Percentiles rank a stretch among this genome's conserved stretches.
Evolutionary conservation across 164 flowering plant genomes (phyloP).

Genomic region (Saururus chinensis): DNA sequence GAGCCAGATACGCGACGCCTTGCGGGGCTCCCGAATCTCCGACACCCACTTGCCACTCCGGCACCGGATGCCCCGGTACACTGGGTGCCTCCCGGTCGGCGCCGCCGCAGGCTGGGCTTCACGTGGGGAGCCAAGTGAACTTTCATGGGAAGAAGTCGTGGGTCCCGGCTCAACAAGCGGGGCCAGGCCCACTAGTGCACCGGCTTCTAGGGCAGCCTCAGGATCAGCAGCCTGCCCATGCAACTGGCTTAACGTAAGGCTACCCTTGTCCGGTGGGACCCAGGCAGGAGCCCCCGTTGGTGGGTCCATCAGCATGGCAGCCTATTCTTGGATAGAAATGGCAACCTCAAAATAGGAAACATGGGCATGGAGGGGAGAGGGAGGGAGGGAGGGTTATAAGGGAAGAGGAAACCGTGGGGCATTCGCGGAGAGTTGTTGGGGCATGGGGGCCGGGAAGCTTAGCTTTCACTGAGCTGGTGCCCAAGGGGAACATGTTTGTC

Average conservation of each 20-base stretch:
- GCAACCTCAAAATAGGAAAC: background rate
- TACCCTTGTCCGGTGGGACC: background rate
- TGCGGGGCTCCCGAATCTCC: constrained; percentile 68
- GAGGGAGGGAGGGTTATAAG: background rate
- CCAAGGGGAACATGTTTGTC: background rate
- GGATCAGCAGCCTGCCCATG: too few species aligned
- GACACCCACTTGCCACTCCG: constrained; percentile 79
- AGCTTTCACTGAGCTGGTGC: background rate
- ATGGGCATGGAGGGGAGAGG: background rate
- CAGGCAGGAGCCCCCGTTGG: background rate
- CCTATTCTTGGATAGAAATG: background rate
- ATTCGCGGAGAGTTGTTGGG: background rate
- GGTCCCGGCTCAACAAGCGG: background rate
- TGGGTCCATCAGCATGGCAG: background rate
- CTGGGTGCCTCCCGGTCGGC: background rate
- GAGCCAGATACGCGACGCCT: constrained; percentile 62
- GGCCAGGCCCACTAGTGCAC: background rate
- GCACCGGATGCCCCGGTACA: constrained; percentile 1
- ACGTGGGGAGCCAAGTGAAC: background rate
- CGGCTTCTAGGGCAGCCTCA: too few species aligned
- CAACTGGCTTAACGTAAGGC: background rate
- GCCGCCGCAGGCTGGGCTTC: background rate
- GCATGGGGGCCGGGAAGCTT: background rate
- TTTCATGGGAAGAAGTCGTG: background rate
- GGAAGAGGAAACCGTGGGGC: background rate